These are phyloP conservation scores for Pyrenochaeta sp. DNA, from an alignment of 2,329 filamentous ascomycete species.

Conservation along the genomic window DNA sequence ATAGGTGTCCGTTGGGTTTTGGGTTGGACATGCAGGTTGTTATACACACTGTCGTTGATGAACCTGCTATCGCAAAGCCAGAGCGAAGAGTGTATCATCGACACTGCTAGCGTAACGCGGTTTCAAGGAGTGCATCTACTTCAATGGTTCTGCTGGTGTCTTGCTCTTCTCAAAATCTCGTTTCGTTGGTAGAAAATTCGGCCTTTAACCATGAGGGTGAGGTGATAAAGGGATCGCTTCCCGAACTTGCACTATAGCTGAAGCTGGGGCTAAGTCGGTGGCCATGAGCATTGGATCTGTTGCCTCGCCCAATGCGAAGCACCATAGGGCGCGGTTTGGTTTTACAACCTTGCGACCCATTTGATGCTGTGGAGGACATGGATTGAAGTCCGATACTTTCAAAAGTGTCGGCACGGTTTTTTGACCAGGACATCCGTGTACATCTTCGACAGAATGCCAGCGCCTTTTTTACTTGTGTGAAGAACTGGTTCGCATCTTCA, in stretches of 20 bases:
- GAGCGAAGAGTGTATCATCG: neutral
- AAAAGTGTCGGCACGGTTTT: neutral
- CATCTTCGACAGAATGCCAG: constrained; percentile 9
- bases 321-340: neutral
- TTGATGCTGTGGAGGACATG: constrained; percentile 1
- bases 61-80: neutral
- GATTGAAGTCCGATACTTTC: constrained; percentile 5
- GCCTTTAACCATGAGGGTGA: constrained; percentile 16
- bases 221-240: constrained; percentile 15
- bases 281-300: neutral
- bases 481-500: neutral
- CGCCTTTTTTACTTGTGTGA: constrained; percentile 6
- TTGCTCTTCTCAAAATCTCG: neutral
- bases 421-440: constrained; percentile 1
- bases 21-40: neutral
- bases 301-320: neutral
- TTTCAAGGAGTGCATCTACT: neutral
- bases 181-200: constrained; percentile 3
- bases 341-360: neutral
- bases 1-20: too few relatives aligned
- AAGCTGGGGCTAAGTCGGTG: neutral
- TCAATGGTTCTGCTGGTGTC: neutral
- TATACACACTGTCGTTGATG: neutral
- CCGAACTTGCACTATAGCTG: constrained; percentile 1
- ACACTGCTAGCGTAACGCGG: neutral